These are phyloP conservation scores for Viridothelium virens DNA, from an alignment of 495 filamentous ascomycete species.

Conservation along the genomic window DNA sequence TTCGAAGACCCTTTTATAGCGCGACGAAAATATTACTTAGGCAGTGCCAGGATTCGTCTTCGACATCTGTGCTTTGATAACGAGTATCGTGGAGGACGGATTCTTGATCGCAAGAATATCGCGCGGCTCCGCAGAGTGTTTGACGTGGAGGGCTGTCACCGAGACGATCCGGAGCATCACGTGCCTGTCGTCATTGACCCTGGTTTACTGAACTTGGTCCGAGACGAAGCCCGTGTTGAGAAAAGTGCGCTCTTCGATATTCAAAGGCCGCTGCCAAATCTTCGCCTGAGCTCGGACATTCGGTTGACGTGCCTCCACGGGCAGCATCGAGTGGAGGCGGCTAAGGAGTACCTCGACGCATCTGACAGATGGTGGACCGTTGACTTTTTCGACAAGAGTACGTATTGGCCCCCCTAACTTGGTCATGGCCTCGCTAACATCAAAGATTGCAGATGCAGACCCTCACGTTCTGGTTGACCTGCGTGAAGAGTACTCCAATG, in stretches of 20 bases:
- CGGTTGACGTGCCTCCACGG: not conserved
- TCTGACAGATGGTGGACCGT: not conserved
- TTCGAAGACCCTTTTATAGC: too few species aligned
- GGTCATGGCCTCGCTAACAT: not conserved
- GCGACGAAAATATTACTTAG: too few species aligned
- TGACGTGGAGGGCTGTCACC: not conserved
- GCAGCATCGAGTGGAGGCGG: not conserved
- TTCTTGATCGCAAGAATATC: not conserved
- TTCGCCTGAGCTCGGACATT: not conserved
- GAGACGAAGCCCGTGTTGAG: not conserved
- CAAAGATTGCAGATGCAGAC: not conserved
- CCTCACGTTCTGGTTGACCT: not conserved
- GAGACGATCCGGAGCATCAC: not conserved
- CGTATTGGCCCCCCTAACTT: not conserved
- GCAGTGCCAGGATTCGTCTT: too few species aligned
- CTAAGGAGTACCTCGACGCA: not conserved
- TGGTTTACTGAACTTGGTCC: not conserved
- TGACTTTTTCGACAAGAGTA: not conserved
- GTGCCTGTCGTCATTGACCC: not conserved
- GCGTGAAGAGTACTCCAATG: not conserved
- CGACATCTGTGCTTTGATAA: not conserved
- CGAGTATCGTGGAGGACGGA: not conserved
- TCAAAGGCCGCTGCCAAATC: not conserved
- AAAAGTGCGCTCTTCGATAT: not conserved
- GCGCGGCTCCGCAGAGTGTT: not conserved